Evolutionary conservation across 1,284 basidiomycete genomes (phyloP).

Genomic region (Ustilago trichophora): DNA sequence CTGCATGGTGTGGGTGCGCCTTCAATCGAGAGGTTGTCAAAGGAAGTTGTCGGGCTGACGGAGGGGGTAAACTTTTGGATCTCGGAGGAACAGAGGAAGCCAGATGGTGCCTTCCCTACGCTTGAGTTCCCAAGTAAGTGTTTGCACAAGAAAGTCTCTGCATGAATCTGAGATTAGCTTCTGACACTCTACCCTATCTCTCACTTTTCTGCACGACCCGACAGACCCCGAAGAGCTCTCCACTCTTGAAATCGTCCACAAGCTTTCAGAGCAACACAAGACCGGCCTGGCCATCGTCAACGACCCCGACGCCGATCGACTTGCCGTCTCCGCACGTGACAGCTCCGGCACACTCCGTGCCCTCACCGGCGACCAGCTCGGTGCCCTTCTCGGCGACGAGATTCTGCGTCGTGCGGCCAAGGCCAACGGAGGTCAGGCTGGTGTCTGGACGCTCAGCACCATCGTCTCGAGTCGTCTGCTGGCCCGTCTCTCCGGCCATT

Average conservation of each 20-base stretch:
- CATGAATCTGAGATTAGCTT: too few species aligned
- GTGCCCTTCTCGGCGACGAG: constrained; percentile 55
- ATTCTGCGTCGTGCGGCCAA: constrained; percentile 45
- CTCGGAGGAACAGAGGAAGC: constrained; percentile 51
- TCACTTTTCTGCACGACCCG: too few species aligned
- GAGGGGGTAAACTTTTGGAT: constrained; percentile 47
- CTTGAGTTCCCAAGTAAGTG: constrained; percentile 60
- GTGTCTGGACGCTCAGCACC: constrained; percentile 49
- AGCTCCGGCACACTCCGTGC: constrained; percentile 40
- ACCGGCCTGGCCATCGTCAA: constrained; percentile 57
- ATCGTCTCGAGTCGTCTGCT: constrained; percentile 55
- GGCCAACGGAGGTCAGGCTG: constrained; percentile 15
- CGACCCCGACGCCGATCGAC: constrained; percentile 59
- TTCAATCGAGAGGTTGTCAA: constrained; percentile 39
- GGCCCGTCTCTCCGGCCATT: constrained; percentile 44
- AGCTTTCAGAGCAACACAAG: constrained; percentile 49
- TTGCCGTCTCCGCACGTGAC: constrained; percentile 53
- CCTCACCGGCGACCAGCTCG: constrained; percentile 57
- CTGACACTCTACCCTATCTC: too few species aligned
- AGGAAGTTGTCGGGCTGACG: constrained; percentile 37
- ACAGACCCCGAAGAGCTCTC: constrained; percentile 60
- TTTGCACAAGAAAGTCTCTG: too few species aligned
- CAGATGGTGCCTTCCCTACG: constrained; percentile 58
- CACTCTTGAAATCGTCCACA: constrained; percentile 54
- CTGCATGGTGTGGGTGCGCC: constrained; percentile 58